Evolutionary conservation across 495 filamentous ascomycete species (phyloP).

Genomic region (Chaetomium tenue): DNA sequence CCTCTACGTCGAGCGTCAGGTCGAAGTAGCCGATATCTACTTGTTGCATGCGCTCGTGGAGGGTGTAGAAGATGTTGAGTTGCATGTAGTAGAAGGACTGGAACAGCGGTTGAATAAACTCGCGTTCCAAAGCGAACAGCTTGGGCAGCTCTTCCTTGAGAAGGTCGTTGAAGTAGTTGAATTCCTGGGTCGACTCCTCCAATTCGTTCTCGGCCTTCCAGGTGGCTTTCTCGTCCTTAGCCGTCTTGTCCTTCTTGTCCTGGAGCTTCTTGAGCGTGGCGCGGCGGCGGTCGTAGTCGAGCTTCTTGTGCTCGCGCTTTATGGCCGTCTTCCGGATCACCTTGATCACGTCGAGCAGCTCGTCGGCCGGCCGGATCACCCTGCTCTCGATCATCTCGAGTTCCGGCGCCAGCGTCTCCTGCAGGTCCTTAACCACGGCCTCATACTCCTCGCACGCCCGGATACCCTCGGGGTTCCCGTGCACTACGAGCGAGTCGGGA

Average conservation of each 20-base stretch:
- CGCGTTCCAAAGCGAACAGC: slow-evolving; percentile 85
- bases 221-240: slow-evolving; percentile 96
- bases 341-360: slow-evolving; percentile 93
- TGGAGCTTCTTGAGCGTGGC: slow-evolving; percentile 85
- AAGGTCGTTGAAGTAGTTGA: slow-evolving; percentile 93
- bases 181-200: slow-evolving; percentile 91
- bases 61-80: slow-evolving; percentile 97
- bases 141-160: slow-evolving; percentile 94
- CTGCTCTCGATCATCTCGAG: slow-evolving; percentile 95
- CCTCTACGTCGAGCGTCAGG: slow-evolving; percentile 82
- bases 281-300: slow-evolving; percentile 89
- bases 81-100: slow-evolving; percentile 99
- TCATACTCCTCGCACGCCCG: slow-evolving; percentile 96
- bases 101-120: slow-evolving; percentile 97
- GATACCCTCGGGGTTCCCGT: slow-evolving; percentile 94
- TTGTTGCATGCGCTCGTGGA: slow-evolving; percentile 95
- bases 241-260: slow-evolving; percentile 93
- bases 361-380: slow-evolving; percentile 89
- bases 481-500: slow-evolving; percentile 72
- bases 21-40: slow-evolving; percentile 98
- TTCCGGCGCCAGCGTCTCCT: slow-evolving; percentile 83
- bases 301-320: slow-evolving; percentile 95
- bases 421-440: slow-evolving; percentile 82
- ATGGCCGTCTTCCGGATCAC: slow-evolving; percentile 80
- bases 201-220: slow-evolving; percentile 94